Evolutionary conservation across 352 stramenopile genomes (phyloP), one percentile per base, ranked within the genome.

Genomic region (Pythium periplocum): DNA sequence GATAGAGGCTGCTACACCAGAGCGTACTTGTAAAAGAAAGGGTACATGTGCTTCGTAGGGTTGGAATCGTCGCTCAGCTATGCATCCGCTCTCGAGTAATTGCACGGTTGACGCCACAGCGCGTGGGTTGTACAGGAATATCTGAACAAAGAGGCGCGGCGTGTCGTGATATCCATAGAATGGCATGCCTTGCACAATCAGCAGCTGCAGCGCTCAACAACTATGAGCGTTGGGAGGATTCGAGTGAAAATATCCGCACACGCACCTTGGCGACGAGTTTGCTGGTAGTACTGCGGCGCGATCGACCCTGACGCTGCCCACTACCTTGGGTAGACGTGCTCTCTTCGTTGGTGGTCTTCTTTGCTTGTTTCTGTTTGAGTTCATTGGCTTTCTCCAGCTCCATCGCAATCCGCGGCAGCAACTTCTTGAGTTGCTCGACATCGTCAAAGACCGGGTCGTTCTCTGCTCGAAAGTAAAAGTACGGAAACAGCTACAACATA

Each of bases 1-100:
- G 17, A 26, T 26, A 26, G 17, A 26, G 17, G 17, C 17, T 26
- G 17, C 17, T 26, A 26, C 17, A 26, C 17, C 17, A 26, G 17
- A 26, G 17, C 17, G 4, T 26, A 90, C 80, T 68, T 95, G 89
- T 30, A 96, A 59, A 5, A 96, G 50, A 53, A 95, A 97, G 32
- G 86, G 86, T 8, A 96, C 77, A 53, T 97, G 89, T 1, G 86
- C 79, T 54, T 97, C 89, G 57, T 87, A 96, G 6, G 85, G 76
- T 60, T 96, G 87, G 45, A 96, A 96, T 2, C 62, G 61, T 4
- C 74, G 62, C 48, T 88, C 71, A 12, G 71, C 65, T 48, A 97
- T 73, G 48, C 65, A 68, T 10, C 87, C 85, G 41, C 78, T 95
- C 57, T 96, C 85, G n/a, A 97, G 71, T 2, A 95, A 53, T 32